Evolutionary conservation across 2,329 filamentous ascomycete genomes (phyloP).

Genomic region (Aspergillus floridensis): DNA sequence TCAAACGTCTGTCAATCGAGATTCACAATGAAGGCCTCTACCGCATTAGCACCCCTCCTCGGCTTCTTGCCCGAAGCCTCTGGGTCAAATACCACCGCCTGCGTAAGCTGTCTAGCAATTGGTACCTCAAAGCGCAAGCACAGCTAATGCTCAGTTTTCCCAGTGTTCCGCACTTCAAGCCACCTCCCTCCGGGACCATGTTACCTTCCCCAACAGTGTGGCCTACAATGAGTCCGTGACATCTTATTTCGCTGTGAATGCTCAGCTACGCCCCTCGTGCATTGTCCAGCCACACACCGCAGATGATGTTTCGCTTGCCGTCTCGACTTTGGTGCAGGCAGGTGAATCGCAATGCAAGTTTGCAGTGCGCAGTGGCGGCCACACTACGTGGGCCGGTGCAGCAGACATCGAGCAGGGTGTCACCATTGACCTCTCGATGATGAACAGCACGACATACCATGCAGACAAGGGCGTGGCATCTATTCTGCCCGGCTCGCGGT

Average conservation of each 20-base stretch:
- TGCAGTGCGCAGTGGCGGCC: slow-evolving; percentile 45
- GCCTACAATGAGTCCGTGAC: slow-evolving; percentile 21
- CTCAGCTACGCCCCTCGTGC: slow-evolving; percentile 22
- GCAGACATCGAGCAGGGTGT: slow-evolving; percentile 45
- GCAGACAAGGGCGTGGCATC: slow-evolving; percentile 11
- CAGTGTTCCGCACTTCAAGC: slow-evolving; percentile 12
- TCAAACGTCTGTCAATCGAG: background rate
- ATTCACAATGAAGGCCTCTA: slow-evolving; percentile 1
- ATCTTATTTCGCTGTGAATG: slow-evolving; percentile 26
- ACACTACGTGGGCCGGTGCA: slow-evolving; percentile 40
- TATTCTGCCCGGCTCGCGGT: slow-evolving; percentile 20
- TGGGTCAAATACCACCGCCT: background rate
- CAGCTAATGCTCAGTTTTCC: too few relatives aligned
- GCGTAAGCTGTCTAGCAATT: background rate
- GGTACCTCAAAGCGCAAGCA: background rate
- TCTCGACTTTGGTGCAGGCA: slow-evolving; percentile 15
- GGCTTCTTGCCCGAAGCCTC: background rate
- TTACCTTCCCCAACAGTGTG: slow-evolving; percentile 15
- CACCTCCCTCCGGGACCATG: slow-evolving; percentile 14
- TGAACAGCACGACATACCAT: slow-evolving; percentile 22
- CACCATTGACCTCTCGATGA: slow-evolving; percentile 39
- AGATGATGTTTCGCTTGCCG: slow-evolving; percentile 22
- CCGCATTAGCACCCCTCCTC: slow-evolving; percentile 2
- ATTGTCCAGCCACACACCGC: slow-evolving; percentile 25
- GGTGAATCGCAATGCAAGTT: slow-evolving; percentile 18